Evolutionary conservation across 495 filamentous ascomycete species (phyloP), one percentile per base, ranked within the genome.

Genomic region (Staphylotrichum tortipilum): DNA sequence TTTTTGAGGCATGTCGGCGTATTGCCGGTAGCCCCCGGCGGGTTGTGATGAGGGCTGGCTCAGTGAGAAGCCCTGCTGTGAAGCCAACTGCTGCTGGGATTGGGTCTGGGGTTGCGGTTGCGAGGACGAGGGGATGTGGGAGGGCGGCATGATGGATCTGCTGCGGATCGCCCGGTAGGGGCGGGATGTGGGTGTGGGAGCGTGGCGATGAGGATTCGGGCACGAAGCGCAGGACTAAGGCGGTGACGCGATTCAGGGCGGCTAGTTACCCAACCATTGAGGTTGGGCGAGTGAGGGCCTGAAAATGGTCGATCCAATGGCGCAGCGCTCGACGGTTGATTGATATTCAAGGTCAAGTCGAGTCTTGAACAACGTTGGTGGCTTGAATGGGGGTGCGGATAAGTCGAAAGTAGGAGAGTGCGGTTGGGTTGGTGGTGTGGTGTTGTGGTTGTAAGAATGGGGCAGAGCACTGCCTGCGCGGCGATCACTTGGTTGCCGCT

Each of bases 31-130:
- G 51, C 50, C 50, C 22, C n/a, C n/a, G n/a, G 30, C 49, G 43
- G 51, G 50, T 47, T 70, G 69, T 5, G 66, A 67, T 8, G 62
- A 64, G 2, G 69, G 64, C 24, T 75, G 73, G 58, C 68, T 74
- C 68, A 74, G 70, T 46, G 69, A 62, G 41, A 74, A 75, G 34
- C 72, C 73, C n/a, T 74, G 73, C 22, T 75, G 72, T 0, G 73
- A 72, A 7, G 68, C 68, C 4, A 63, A n/a, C n/a, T n/a, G n/a
- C n/a, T n/a, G 68, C 47, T 74, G 72, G 24, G 71, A 69, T 50
- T 73, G 71, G 43, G 68, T 56, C 23, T 53, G 42, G 3, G 31
- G 42, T 52, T 48, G 43, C 51, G 54, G 56, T 29, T 62, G 59
- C 29, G 55, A 54, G 26, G 39, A 31, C 24, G 46, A 36, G 11